Conservation (phyloP, 2,329 filamentous ascomycete species). For the Pseudogymnoascus sp. region DNA sequence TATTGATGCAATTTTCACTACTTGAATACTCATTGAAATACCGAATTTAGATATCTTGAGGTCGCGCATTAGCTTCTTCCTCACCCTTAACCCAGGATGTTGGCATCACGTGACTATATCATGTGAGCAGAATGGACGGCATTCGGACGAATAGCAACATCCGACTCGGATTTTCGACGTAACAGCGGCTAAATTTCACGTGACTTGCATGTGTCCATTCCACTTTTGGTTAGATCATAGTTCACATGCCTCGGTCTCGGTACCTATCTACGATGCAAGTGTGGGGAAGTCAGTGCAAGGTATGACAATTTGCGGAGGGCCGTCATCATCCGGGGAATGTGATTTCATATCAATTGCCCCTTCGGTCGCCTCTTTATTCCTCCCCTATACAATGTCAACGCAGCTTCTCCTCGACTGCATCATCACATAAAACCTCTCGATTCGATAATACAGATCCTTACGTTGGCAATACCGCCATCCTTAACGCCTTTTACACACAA, state of each 20-base stretch:
- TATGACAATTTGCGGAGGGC: neutral
- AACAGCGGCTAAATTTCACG: neutral
- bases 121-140: neutral
- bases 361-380: neutral
- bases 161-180: neutral
- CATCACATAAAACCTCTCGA: neutral
- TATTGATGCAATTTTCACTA: neutral
- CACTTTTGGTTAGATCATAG: neutral
- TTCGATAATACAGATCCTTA: neutral
- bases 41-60: neutral
- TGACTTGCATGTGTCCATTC: slow-evolving; percentile 1
- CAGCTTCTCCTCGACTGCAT: neutral
- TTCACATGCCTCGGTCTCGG: slow-evolving; percentile 4
- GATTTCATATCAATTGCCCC: neutral
- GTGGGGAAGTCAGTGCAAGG: neutral
- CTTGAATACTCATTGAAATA: neutral
- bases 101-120: neutral
- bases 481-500: neutral
- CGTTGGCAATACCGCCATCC: neutral
- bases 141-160: neutral
- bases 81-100: too few species aligned
- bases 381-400: neutral
- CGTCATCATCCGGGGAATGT: neutral
- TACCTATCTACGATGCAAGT: neutral
- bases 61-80: neutral